Percentiles rank a stretch among this genome's conserved stretches.
Conservation (phyloP, 495 filamentous ascomycete species). For the Usnea hakonensis region DNA sequence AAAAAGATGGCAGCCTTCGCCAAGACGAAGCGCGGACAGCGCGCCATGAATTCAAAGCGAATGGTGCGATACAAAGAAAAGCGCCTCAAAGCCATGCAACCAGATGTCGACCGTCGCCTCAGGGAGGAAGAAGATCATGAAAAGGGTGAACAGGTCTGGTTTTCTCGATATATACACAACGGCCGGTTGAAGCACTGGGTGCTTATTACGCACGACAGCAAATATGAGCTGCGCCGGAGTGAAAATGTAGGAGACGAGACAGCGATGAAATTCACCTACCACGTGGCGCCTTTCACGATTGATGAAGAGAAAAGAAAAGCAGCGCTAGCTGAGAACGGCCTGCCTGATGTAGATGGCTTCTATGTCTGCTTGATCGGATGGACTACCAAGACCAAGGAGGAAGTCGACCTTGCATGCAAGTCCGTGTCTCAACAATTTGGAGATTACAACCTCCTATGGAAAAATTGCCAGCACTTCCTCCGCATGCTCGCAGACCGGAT, state of each 20-base stretch:
- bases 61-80: conserved; percentile 7
- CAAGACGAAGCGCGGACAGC: conserved; percentile 6
- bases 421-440: neutral
- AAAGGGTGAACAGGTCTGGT: conserved; percentile 9
- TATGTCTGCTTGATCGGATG: conserved; percentile 11
- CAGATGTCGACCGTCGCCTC: conserved; percentile 4
- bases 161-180: conserved; percentile 11
- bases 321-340: neutral
- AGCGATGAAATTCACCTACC: conserved; percentile 5
- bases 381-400: conserved; percentile 6
- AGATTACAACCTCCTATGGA: conserved; percentile 5
- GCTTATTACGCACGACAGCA: conserved; percentile 10
- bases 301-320: conserved; percentile 9
- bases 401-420: conserved; percentile 6
- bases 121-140: conserved; percentile 8
- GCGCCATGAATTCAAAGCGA: conserved; percentile 4
- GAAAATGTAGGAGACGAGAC: neutral
- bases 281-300: conserved; percentile 5
- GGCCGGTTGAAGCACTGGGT: conserved; percentile 9
- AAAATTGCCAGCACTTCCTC: conserved; percentile 7
- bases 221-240: conserved; percentile 6
- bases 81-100: conserved; percentile 10
- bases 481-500: conserved; percentile 4
- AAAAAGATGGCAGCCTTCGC: conserved; percentile 2
- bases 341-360: conserved; percentile 8